phyloP scores from a whole-genome alignment of 108 stramenopile genomes.

The Poteriospumella lacustris region DNA sequence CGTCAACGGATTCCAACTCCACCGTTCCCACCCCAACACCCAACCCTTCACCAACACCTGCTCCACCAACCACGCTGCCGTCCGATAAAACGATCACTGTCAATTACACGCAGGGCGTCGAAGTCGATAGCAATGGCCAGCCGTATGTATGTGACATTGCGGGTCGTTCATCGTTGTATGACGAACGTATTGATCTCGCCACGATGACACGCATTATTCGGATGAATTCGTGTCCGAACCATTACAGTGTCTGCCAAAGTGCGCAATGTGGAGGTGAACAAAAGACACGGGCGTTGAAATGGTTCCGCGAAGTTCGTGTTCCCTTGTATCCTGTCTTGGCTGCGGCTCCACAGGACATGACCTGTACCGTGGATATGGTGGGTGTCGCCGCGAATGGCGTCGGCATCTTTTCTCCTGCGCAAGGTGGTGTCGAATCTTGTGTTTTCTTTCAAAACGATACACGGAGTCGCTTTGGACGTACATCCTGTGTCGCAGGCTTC shows the following conservation, averaged over 20 bases:
- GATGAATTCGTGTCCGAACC: not conserved
- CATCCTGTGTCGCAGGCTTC: not conserved
- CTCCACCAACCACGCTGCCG: too few species aligned
- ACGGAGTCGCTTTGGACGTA: not conserved
- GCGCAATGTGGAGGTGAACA: not conserved
- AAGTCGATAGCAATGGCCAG: too few species aligned
- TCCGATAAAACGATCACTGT: too few species aligned
- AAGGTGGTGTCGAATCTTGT: not conserved
- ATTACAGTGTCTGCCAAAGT: slow-evolving; percentile 20
- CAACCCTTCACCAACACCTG: too few species aligned
- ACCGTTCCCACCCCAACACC: too few species aligned
- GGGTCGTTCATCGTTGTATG: not conserved
- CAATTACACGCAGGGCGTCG: too few species aligned
- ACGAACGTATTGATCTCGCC: not conserved
- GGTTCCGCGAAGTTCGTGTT: not conserved
- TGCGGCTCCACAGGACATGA: not conserved
- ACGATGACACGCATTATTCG: not conserved
- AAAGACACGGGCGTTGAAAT: not conserved
- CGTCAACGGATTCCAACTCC: too few species aligned
- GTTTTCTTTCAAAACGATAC: not conserved
- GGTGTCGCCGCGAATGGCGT: slow-evolving; percentile 16
- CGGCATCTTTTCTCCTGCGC: not conserved
- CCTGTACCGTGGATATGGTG: not conserved
- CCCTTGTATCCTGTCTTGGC: slow-evolving; percentile 1
- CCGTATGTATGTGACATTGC: not conserved